Conservation (phyloP, 345 rosid genomes). For the Salix caprea region DNA sequence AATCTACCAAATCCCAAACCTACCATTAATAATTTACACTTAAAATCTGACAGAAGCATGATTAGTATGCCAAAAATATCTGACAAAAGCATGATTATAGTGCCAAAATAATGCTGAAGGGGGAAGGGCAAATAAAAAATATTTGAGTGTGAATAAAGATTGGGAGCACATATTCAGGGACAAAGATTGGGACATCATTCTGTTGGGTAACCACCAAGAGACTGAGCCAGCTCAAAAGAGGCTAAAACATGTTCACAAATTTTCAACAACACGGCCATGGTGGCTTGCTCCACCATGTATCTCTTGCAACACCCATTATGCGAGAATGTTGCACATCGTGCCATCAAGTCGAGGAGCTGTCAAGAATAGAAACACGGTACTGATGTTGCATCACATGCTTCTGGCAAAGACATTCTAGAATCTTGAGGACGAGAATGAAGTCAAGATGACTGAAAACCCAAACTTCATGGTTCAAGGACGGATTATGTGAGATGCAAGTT, state of each 20-base stretch:
- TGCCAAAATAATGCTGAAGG: background rate
- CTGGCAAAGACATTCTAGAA: background rate
- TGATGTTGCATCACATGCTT: background rate
- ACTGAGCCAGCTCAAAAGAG: background rate
- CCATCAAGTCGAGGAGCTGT: background rate
- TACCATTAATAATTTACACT: background rate
- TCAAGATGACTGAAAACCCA: background rate
- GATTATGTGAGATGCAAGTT: constrained; percentile 19
- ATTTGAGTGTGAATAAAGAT: background rate
- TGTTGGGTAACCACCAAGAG: background rate
- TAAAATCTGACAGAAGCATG: background rate
- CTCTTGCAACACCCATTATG: no score
- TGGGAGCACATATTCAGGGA: background rate
- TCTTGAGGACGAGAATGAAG: background rate
- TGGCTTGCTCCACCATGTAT: background rate
- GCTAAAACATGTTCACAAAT: background rate
- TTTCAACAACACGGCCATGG: background rate
- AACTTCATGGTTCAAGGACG: background rate
- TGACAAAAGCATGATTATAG: background rate
- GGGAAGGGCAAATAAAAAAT: background rate
- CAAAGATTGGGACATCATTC: background rate
- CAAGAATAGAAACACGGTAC: background rate
- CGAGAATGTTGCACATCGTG: background rate
- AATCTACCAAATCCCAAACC: background rate
- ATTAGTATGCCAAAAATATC: background rate